These are phyloP conservation scores for Gossypium lobatum DNA, from an alignment of 441 rosid genomes.

Conservation along the genomic window DNA sequence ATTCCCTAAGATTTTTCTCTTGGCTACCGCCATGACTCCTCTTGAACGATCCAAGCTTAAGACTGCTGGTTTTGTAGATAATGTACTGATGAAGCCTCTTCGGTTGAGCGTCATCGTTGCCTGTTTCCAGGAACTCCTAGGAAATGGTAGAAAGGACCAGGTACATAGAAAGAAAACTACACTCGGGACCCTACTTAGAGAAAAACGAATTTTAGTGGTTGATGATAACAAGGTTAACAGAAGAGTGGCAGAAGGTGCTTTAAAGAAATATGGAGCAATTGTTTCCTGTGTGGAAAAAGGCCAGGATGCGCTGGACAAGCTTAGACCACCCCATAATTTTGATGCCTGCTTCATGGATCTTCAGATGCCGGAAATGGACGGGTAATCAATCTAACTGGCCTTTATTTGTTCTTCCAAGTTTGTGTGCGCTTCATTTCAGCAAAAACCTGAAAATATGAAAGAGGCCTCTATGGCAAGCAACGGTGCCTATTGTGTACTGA, in stretches of 20 bases:
- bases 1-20: conserved; percentile 57
- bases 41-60: conserved; percentile 44
- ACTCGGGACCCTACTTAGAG: conserved; percentile 58
- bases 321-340: conserved; percentile 74
- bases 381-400: conserved; percentile 38
- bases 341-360: conserved; percentile 97
- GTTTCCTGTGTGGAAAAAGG: conserved; percentile 86
- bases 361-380: conserved; percentile 99
- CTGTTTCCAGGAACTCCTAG: conserved; percentile 72
- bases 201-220: conserved; percentile 73
- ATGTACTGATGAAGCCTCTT: conserved; percentile 71
- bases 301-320: conserved; percentile 56
- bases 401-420: background rate
- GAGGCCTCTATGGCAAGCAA: background rate
- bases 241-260: conserved; percentile 88
- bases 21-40: conserved; percentile 46
- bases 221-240: conserved; percentile 87
- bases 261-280: conserved; percentile 74
- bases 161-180: conserved; percentile 38
- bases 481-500: background rate
- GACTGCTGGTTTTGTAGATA: conserved; percentile 48
- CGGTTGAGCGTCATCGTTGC: conserved; percentile 52
- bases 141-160: conserved; percentile 49
- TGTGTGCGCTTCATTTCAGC: background rate
- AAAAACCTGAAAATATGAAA: background rate